A percentile compares a stretch with the other conserved stretches of the same genome.
phyloP scores from a whole-genome alignment of 2,329 filamentous ascomycete species.

The Neurospora sp. region DNA sequence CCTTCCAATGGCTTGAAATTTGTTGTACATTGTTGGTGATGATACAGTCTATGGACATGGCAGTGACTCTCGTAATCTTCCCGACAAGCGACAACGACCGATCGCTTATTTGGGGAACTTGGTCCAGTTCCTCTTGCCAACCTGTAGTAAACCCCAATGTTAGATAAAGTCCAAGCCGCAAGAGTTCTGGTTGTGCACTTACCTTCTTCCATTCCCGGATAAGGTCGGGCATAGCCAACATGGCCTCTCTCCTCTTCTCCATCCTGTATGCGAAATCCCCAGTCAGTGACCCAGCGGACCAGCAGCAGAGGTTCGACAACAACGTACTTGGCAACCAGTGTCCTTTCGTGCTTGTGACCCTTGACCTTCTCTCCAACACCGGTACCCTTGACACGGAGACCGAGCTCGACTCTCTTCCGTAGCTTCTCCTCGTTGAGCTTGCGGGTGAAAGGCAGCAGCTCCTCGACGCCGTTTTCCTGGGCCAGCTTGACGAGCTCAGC shows the following conservation, averaged over 20 bases:
- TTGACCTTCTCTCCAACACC: constrained; percentile 90
- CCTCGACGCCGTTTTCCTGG: constrained; percentile 65
- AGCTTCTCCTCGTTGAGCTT: constrained; percentile 69
- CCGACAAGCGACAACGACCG: not conserved
- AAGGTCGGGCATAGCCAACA: constrained; percentile 89
- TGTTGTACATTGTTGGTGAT: constrained; percentile 15
- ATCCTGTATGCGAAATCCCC: constrained; percentile 40
- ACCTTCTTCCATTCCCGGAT: constrained; percentile 92
- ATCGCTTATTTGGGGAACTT: constrained; percentile 41
- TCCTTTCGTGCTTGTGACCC: constrained; percentile 88
- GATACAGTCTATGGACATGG: constrained; percentile 17
- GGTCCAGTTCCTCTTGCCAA: constrained; percentile 46
- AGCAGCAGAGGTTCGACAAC: constrained; percentile 19
- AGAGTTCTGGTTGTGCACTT: not conserved
- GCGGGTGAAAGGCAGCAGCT: constrained; percentile 64
- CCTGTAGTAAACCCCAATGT: constrained; percentile 28
- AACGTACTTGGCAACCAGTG: constrained; percentile 61
- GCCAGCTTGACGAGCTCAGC: constrained; percentile 87
- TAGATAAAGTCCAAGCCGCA: constrained; percentile 19
- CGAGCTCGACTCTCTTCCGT: constrained; percentile 64
- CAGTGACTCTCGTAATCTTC: not conserved
- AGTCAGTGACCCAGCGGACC: constrained; percentile 22
- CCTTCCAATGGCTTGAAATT: not conserved
- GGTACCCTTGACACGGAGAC: constrained; percentile 80
- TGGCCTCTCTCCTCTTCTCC: constrained; percentile 82